Percentiles rank a stretch among this genome's conserved stretches.
These are phyloP conservation scores for Aspergillus campestris DNA, from an alignment of 495 filamentous ascomycete species.

Conservation along the genomic window DNA sequence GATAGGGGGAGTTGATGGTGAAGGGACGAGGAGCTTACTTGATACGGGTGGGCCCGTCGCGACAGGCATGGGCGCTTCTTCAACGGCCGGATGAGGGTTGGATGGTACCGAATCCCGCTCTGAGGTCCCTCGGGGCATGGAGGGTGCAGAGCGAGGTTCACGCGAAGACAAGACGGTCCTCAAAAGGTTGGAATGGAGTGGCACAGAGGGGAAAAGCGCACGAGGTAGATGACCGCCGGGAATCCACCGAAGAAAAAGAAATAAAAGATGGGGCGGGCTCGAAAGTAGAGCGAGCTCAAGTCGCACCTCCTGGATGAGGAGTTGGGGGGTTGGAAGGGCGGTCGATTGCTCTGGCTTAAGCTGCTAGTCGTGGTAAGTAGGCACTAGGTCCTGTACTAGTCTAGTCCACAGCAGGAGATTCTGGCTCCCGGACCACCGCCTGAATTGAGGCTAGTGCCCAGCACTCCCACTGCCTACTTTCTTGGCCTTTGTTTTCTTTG, in stretches of 20 bases:
- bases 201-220: neutral
- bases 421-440: slow-evolving; percentile 20
- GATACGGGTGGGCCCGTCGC: slow-evolving; percentile 17
- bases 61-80: slow-evolving; percentile 32
- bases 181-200: neutral
- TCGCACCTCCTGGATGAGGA: slow-evolving; percentile 34
- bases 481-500: no score
- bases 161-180: slow-evolving; percentile 4
- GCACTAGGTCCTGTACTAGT: neutral
- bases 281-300: slow-evolving; percentile 13
- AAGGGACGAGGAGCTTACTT: slow-evolving; percentile 7
- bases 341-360: slow-evolving; percentile 5
- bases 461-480: slow-evolving; percentile 8
- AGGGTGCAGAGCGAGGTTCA: slow-evolving; percentile 16
- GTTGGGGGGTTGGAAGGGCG: slow-evolving; percentile 10
- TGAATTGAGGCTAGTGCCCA: slow-evolving; percentile 18
- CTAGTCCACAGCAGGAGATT: slow-evolving; percentile 13
- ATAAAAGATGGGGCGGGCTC: slow-evolving; percentile 5
- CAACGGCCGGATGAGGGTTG: slow-evolving; percentile 20
- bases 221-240: slow-evolving; percentile 14
- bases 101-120: slow-evolving; percentile 27
- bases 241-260: slow-evolving; percentile 11
- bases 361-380: no score
- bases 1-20: neutral
- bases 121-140: slow-evolving; percentile 33